Evolutionary conservation across 148 eudicot genomes (phyloP).

Genomic region (Persicaria maculosa): DNA sequence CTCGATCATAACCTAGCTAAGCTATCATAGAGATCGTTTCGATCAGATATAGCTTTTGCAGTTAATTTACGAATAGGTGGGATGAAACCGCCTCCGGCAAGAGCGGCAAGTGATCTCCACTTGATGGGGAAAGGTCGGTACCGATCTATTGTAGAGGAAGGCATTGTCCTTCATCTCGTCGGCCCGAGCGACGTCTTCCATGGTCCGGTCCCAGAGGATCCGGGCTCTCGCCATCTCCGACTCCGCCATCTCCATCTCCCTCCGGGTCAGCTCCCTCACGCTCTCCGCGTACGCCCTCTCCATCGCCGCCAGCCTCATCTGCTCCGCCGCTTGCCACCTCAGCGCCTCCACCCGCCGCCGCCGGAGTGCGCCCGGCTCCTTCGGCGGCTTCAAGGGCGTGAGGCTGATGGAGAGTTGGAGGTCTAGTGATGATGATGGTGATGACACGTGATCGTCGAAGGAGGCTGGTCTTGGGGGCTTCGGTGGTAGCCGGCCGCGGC

Average conservation of each 20-base stretch:
- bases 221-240: constrained; percentile 73
- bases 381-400: constrained; percentile 16
- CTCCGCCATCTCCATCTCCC: constrained; percentile 79
- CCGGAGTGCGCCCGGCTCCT: neutral
- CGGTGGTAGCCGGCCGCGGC: too few species aligned
- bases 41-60: too few species aligned
- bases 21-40: too few species aligned
- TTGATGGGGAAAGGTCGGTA: constrained; percentile 27
- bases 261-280: constrained; percentile 63
- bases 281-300: constrained; percentile 88
- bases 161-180: constrained; percentile 55
- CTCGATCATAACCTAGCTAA: too few species aligned
- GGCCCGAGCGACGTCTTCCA: constrained; percentile 54
- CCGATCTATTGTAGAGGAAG: neutral
- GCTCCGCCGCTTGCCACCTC: constrained; percentile 77
- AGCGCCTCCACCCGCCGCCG: constrained; percentile 32
- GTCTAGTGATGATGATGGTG: constrained; percentile 25
- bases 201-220: constrained; percentile 68
- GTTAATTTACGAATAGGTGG: neutral
- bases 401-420: constrained; percentile 66
- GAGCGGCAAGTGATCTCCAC: constrained; percentile 79
- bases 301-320: constrained; percentile 61
- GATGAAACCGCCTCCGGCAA: constrained; percentile 69
- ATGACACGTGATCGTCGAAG: too few species aligned
- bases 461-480: too few species aligned